A percentile compares a stretch with the other conserved stretches of the same genome.
Conservation (phyloP, 1,284 basidiomycete genomes). For the Pseudozyma thailandica region DNA sequence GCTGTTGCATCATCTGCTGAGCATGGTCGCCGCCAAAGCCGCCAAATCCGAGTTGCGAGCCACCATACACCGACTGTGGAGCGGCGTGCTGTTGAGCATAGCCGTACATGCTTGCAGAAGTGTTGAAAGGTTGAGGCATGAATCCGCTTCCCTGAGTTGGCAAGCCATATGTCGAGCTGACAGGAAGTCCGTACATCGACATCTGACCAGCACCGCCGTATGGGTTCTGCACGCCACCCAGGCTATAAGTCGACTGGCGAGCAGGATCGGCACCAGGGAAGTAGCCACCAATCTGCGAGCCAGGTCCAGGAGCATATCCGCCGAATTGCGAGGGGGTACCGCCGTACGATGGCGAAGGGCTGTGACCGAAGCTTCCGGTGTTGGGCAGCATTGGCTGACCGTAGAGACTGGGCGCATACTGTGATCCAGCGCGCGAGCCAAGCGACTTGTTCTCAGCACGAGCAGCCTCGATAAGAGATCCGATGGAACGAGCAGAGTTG, state of each 20-base stretch:
- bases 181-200: constrained; percentile 54
- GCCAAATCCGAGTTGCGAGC: constrained; percentile 39
- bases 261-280: constrained; percentile 44
- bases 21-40: constrained; percentile 9
- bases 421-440: constrained; percentile 53
- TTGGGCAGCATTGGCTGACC: constrained; percentile 43
- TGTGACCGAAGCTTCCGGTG: constrained; percentile 51
- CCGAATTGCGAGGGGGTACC: constrained; percentile 45
- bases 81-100: constrained; percentile 22
- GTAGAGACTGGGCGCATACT: constrained; percentile 55
- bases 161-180: constrained; percentile 33
- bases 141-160: constrained; percentile 34
- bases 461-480: constrained; percentile 56
- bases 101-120: constrained; percentile 48
- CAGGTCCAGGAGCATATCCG: constrained; percentile 22
- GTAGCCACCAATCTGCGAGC: constrained; percentile 43
- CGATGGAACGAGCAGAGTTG: constrained; percentile 55
- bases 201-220: constrained; percentile 58
- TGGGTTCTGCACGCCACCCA: constrained; percentile 30
- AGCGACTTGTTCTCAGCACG: constrained; percentile 52
- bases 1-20: constrained; percentile 11
- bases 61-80: constrained; percentile 48
- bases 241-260: constrained; percentile 51
- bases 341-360: constrained; percentile 51
- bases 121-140: constrained; percentile 47